Conservation (phyloP, 1,284 basidiomycete species). For the Cutaneotrichosporon cyanovorans region DNA sequence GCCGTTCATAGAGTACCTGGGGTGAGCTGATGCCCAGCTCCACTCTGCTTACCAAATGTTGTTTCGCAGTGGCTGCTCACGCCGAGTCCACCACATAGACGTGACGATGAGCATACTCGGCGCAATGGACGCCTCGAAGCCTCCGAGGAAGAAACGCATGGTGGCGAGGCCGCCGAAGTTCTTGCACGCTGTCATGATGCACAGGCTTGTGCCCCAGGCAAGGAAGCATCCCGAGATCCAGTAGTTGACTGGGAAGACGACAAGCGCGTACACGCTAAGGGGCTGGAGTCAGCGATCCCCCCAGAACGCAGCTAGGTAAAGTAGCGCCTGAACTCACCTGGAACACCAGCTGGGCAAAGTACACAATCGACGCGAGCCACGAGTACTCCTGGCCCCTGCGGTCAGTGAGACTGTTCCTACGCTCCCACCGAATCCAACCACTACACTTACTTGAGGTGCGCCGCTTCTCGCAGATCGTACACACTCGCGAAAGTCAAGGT, state of each 20-base stretch:
- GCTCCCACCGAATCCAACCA: neutral
- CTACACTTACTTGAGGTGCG: neutral
- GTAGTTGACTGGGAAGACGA: conserved; percentile 20
- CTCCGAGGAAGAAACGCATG: conserved; percentile 28
- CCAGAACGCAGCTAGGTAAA: too few species aligned
- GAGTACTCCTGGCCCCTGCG: conserved; percentile 17
- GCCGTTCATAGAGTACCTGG: conserved; percentile 18
- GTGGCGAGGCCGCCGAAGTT: conserved; percentile 20
- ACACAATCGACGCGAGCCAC: conserved; percentile 30
- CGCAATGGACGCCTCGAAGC: conserved; percentile 24
- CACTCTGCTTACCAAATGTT: conserved; percentile 15
- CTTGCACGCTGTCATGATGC: conserved; percentile 20
- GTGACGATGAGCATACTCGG: conserved; percentile 18
- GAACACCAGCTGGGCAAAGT: conserved; percentile 22
- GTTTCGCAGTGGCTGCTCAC: conserved; percentile 28
- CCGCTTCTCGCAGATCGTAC: conserved; percentile 12
- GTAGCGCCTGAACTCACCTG: neutral
- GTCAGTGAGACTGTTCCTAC: neutral
- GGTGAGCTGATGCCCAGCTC: neutral
- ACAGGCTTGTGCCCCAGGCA: conserved; percentile 20
- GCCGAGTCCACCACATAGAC: conserved; percentile 34
- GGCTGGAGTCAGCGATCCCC: conserved; percentile 3
- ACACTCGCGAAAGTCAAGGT: conserved; percentile 25
- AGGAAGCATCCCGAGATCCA: conserved; percentile 28
- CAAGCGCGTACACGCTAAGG: conserved; percentile 25